Percentiles rank a stretch among this genome's conserved stretches.
Evolutionary conservation across 257 asterid species (phyloP).

Genomic region (Scutellaria baicalensis): DNA sequence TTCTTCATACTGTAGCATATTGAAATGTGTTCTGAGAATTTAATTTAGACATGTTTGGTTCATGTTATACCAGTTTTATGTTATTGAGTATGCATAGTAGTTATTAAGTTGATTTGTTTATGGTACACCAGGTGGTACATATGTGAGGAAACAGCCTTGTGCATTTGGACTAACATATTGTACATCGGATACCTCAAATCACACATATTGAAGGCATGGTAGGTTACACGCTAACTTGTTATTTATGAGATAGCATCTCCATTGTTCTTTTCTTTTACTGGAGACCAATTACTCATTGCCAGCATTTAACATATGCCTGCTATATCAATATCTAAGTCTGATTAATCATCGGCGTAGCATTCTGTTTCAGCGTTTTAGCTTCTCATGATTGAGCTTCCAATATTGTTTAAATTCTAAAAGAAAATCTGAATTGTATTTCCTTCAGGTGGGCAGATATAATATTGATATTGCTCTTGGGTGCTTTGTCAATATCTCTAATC

Average conservation of each 20-base stretch:
- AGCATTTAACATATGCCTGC: neutral
- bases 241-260: neutral
- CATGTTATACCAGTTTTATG: neutral
- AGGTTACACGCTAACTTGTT: slow-evolving; percentile 19
- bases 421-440: slow-evolving; percentile 13
- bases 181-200: slow-evolving; percentile 67
- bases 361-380: neutral
- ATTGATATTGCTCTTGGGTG: slow-evolving; percentile 59
- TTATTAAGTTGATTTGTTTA: slow-evolving; percentile 4
- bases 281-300: neutral
- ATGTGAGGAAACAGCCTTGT: slow-evolving; percentile 73
- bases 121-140: slow-evolving; percentile 82
- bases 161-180: slow-evolving; percentile 80
- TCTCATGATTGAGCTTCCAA: slow-evolving; percentile 5
- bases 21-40: neutral
- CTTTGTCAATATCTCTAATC: slow-evolving; percentile 48
- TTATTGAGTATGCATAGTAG: neutral
- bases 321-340: neutral
- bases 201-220: slow-evolving; percentile 75
- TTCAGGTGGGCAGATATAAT: slow-evolving; percentile 83
- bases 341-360: neutral
- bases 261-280: neutral
- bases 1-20: neutral
- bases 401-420: slow-evolving; percentile 1
- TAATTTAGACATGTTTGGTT: slow-evolving; percentile 1